phyloP scores from a whole-genome alignment of 78 protist genomes.

The Anaeramoeba flamelloides region DNA sequence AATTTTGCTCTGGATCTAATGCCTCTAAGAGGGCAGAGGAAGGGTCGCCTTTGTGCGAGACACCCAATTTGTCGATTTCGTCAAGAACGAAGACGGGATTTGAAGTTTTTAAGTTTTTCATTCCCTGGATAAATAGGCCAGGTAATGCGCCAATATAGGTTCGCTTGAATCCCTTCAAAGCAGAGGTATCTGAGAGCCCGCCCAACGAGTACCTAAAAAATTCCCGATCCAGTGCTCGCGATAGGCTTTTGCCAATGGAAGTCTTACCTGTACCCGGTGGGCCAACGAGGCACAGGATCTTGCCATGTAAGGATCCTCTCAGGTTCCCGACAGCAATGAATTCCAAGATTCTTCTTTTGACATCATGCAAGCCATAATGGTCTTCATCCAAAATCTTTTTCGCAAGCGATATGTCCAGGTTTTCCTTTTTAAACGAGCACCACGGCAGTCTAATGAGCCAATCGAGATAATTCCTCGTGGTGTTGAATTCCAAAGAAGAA shows the following conservation, averaged over 20 bases:
- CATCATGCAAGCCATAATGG: constrained; percentile 68
- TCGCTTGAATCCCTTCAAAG: too few relatives aligned
- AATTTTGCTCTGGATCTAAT: neutral
- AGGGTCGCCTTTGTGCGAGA: neutral
- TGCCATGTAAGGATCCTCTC: constrained; percentile 48
- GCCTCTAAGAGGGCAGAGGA: neutral
- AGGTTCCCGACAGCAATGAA: constrained; percentile 69
- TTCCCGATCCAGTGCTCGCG: too few relatives aligned
- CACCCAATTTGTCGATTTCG: neutral
- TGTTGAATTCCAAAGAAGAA: constrained; percentile 51
- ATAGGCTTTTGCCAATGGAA: too few relatives aligned
- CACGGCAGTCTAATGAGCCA: constrained; percentile 75
- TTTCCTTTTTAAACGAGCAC: constrained; percentile 26
- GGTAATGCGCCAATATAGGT: too few relatives aligned
- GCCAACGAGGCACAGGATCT: constrained; percentile 77
- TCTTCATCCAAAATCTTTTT: constrained; percentile 35
- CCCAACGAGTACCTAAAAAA: too few relatives aligned
- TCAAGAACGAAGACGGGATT: neutral
- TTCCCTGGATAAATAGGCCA: too few relatives aligned
- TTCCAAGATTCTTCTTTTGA: constrained; percentile 76
- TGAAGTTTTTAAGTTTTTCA: too few relatives aligned
- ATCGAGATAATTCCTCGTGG: constrained; percentile 80
- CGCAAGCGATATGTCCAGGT: neutral
- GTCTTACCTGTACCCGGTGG: constrained; percentile 52
- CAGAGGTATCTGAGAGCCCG: too few relatives aligned